Conservation (phyloP, 1,284 basidiomycete species). For the Puccinia sorghi region DNA sequence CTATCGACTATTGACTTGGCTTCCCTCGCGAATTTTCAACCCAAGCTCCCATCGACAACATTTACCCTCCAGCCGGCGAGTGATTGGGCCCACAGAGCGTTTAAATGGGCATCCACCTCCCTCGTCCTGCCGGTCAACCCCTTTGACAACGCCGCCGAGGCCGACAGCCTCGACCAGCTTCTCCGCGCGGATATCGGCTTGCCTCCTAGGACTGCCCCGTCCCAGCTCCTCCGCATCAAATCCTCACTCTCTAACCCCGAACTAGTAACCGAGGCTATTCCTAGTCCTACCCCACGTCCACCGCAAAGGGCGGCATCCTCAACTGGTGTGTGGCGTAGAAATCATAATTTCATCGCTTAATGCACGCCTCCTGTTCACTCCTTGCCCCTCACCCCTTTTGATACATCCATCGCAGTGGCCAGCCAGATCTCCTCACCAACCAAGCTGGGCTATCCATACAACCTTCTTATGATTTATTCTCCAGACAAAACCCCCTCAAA, state of each 20-base stretch:
- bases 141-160: neutral
- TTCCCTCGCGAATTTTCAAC: constrained; percentile 7
- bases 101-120: constrained; percentile 43
- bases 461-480: constrained; percentile 18
- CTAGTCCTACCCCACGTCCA: neutral
- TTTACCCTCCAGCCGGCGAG: neutral
- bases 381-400: neutral
- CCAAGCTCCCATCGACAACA: constrained; percentile 12
- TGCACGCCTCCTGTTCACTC: neutral
- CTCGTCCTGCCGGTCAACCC: constrained; percentile 17
- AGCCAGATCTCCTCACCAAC: neutral
- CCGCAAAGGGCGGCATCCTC: constrained; percentile 4
- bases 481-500: neutral
- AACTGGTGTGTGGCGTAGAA: neutral
- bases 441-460: constrained; percentile 20
- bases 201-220: neutral
- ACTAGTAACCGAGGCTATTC: neutral
- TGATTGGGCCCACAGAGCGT: constrained; percentile 32
- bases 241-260: constrained; percentile 13
- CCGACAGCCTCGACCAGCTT: constrained; percentile 39
- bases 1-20: constrained; percentile 16
- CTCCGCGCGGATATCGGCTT: constrained; percentile 43
- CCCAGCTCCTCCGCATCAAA: constrained; percentile 10
- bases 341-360: neutral
- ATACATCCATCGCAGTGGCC: neutral